phyloP scores from a whole-genome alignment of 2,329 filamentous ascomycete genomes.

The Penicillium capsulatum region DNA sequence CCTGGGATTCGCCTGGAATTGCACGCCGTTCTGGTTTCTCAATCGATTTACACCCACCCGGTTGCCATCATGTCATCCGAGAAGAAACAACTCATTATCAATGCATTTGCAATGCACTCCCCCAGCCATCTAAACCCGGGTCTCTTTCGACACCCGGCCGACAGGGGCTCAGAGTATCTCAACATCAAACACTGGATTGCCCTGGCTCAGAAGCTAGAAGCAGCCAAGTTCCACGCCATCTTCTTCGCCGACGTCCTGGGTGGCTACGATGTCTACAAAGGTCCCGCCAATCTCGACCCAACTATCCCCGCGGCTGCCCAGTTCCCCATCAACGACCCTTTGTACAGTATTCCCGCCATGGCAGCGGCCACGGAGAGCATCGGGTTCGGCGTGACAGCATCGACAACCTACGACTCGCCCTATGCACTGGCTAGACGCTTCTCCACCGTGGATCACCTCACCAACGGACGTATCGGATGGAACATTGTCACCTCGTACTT shows the following conservation, averaged over 20 bases:
- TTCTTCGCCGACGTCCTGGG: slow-evolving; percentile 51
- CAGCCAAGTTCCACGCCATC: slow-evolving; percentile 49
- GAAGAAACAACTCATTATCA: slow-evolving; percentile 44
- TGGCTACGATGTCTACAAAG: slow-evolving; percentile 47
- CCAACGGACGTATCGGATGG: slow-evolving; percentile 50
- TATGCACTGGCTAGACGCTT: slow-evolving; percentile 54
- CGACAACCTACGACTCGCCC: slow-evolving; percentile 53
- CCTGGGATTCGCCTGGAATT: background rate
- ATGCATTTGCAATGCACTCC: slow-evolving; percentile 48
- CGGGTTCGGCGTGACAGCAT: slow-evolving; percentile 52
- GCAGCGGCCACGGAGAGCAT: slow-evolving; percentile 46
- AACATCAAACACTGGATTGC: slow-evolving; percentile 47
- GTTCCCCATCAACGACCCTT: slow-evolving; percentile 44
- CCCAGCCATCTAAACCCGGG: slow-evolving; percentile 47
- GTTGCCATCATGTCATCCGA: slow-evolving; percentile 11
- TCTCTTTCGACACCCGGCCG: slow-evolving; percentile 34
- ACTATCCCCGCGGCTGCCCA: slow-evolving; percentile 41
- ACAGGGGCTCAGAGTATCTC: slow-evolving; percentile 40
- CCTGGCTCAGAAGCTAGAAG: slow-evolving; percentile 47
- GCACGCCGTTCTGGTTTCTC: background rate
- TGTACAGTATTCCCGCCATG: slow-evolving; percentile 45
- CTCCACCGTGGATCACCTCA: slow-evolving; percentile 53
- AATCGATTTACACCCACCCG: background rate
- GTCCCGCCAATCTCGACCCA: slow-evolving; percentile 37
- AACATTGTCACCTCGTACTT: slow-evolving; percentile 51